Base-by-base conservation (phyloP, 495 filamentous ascomycete species). In the Hyphodiscus hymeniophilus region DNA sequence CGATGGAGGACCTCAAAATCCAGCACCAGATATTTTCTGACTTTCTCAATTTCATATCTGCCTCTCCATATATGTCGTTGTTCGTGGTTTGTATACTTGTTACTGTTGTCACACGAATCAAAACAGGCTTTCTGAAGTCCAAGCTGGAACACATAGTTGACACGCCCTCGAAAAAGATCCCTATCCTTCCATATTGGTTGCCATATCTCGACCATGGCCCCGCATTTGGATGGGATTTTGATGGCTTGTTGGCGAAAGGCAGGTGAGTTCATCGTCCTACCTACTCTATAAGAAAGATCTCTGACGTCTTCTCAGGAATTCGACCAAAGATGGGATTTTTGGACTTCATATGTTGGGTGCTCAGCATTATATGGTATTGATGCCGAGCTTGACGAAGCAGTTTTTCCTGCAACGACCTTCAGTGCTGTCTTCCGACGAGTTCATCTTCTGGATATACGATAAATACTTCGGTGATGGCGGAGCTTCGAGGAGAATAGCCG, bases 361-460 rank as follows among this genome's bases (percentile, higher is more conserved):
- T 21, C 5, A 38, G 26, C 28, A 18, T 21, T 21, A 38, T n/a
- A 33, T 46, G 26, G 18, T 33, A 13, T 4, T 46, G 28, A 18
- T 18, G 16, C 43, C 43, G 10, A 18, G 11, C 11, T n/a, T 33
- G 28, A 18, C 21, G 10, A 46, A 33, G 17, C 23, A 33, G n/a
- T 34, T 46, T 18, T 23, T 46, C 16, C 10, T 46, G 8, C 28
- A 33, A n/a, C 26, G 28, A 5, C 43, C 43, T 39, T 23, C 45
- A 20, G 11, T 41, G 15, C 13, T 35, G 4, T 17, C 45, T 21
- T 26, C 20, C 36, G 24, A 32, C 45, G 23, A 24, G 7, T 36
- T 48, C 26, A 13, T 39, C 22, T 16, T 36, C 23, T 52, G 42
- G 46, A 41, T 43, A 24, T 35, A 40, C n/a, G 40, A 38, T 10